These are phyloP conservation scores for Cladorrhinum samala DNA, from an alignment of 495 filamentous ascomycete genomes.

Conservation along the genomic window DNA sequence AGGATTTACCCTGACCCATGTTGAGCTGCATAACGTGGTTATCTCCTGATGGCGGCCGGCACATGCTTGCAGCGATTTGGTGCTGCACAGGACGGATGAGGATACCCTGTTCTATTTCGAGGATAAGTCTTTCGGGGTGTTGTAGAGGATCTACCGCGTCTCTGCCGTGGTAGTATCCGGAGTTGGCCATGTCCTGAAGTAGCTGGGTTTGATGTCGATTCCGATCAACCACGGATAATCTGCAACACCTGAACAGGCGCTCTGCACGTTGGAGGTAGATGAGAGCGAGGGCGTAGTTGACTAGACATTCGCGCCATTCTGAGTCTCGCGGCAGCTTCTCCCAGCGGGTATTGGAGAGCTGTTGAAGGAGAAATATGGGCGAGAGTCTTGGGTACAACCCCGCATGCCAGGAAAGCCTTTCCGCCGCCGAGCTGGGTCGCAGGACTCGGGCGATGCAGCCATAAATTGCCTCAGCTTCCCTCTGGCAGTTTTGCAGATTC, in stretches of 20 bases:
- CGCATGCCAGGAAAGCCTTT: constrained; percentile 1
- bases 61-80: constrained; percentile 54
- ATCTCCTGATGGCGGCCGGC: constrained; percentile 30
- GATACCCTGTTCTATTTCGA: constrained; percentile 60
- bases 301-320: constrained; percentile 27
- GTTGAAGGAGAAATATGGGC: constrained; percentile 31
- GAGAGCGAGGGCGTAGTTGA: constrained; percentile 33
- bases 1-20: constrained; percentile 72
- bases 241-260: constrained; percentile 22
- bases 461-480: neutral
- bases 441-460: neutral
- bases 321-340: constrained; percentile 11
- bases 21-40: constrained; percentile 65
- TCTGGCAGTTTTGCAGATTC: constrained; percentile 1
- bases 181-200: constrained; percentile 44
- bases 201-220: constrained; percentile 32
- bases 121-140: constrained; percentile 52
- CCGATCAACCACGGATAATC: neutral
- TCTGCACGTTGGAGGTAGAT: constrained; percentile 33
- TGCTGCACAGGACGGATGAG: constrained; percentile 57
- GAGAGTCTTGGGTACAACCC: constrained; percentile 25
- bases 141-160: constrained; percentile 45
- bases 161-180: constrained; percentile 32
- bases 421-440: neutral
- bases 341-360: constrained; percentile 24